Conservation (phyloP, 345 rosid genomes). For the Nephelium lappaceum region DNA sequence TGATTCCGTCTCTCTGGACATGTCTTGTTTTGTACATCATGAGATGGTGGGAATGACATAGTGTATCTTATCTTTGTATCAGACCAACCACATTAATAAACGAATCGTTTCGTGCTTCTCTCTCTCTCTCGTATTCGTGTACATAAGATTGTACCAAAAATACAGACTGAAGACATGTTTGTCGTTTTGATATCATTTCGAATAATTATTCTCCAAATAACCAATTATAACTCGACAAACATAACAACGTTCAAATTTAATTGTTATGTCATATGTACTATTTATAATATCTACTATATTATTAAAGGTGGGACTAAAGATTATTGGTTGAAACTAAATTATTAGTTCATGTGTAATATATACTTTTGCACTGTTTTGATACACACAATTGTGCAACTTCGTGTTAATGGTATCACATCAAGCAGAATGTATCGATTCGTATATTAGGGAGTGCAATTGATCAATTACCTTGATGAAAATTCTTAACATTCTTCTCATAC, state of each 20-base stretch:
- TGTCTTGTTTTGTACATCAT: neutral
- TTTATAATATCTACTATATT: too few relatives aligned
- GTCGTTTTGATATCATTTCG: too few relatives aligned
- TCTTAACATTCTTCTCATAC: neutral
- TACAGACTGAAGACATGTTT: neutral
- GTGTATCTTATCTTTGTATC: constrained; percentile 2
- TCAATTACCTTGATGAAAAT: neutral
- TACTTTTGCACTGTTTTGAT: neutral
- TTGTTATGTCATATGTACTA: too few relatives aligned
- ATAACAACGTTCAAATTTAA: neutral
- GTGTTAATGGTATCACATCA: neutral
- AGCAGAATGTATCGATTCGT: neutral
- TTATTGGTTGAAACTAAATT: too few relatives aligned
- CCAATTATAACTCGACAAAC: neutral
- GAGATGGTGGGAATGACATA: neutral
- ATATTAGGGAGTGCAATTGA: neutral
- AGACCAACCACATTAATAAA: neutral
- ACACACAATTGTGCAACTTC: neutral
- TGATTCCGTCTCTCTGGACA: neutral
- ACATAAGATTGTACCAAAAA: neutral
- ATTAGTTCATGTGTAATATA: too few relatives aligned
- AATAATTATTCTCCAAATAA: too few relatives aligned
- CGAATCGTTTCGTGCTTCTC: neutral
- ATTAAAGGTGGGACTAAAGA: too few relatives aligned
- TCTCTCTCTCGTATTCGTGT: neutral